Evolutionary conservation across 345 rosid species (phyloP).

Genomic region (Capsella bursapastoris): DNA sequence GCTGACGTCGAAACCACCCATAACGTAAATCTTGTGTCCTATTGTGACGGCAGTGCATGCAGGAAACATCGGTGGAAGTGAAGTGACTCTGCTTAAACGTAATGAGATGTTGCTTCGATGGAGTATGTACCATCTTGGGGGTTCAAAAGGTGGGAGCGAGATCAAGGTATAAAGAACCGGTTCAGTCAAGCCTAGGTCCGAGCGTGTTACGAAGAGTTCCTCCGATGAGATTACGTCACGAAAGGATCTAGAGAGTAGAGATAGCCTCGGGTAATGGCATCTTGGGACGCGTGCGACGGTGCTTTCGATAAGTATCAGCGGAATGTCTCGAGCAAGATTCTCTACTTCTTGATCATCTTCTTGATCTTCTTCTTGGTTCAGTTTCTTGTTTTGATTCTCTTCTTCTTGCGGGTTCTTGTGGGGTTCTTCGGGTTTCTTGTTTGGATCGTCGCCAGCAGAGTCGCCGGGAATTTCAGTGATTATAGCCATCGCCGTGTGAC

Average conservation of each 20-base stretch:
- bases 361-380: neutral
- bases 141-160: neutral
- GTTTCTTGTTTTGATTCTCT: neutral
- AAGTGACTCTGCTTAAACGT: neutral
- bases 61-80: neutral
- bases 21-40: neutral
- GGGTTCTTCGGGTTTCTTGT: neutral
- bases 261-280: neutral
- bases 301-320: neutral
- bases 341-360: neutral
- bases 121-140: neutral
- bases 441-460: neutral
- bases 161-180: neutral
- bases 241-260: neutral
- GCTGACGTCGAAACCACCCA: neutral
- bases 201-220: neutral
- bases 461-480: neutral
- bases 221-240: neutral
- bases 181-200: neutral
- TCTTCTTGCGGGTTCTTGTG: neutral
- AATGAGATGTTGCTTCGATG: neutral
- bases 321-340: neutral
- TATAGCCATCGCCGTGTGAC: neutral
- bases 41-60: conserved; percentile 9
- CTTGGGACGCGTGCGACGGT: neutral